These are phyloP conservation scores for Phalaenopsis equestris DNA, from an alignment of 106 monocot species.

Conservation along the genomic window DNA sequence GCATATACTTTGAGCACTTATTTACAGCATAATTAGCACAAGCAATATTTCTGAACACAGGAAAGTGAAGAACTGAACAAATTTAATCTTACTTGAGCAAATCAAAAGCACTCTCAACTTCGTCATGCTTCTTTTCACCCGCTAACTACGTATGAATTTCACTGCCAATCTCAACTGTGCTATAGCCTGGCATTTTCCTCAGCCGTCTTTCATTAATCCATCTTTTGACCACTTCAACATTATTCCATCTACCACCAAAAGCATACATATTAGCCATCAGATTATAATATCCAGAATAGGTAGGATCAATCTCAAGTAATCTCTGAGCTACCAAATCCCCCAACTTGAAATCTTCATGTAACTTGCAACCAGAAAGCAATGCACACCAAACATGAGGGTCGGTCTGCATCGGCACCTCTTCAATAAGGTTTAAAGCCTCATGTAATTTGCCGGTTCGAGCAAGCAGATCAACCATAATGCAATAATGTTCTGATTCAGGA, in stretches of 20 bases:
- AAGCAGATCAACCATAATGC: slow-evolving; percentile 56
- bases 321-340: slow-evolving; percentile 39
- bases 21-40: no score
- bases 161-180: slow-evolving; percentile 33
- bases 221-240: slow-evolving; percentile 20
- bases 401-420: slow-evolving; percentile 13
- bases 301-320: slow-evolving; percentile 29
- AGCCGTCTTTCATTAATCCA: slow-evolving; percentile 20
- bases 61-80: no score
- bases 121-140: slow-evolving; percentile 9
- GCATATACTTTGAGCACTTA: no score
- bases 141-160: slow-evolving; percentile 26
- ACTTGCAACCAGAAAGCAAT: slow-evolving; percentile 59
- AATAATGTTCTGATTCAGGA: slow-evolving; percentile 38
- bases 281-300: slow-evolving; percentile 43
- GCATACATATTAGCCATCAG: slow-evolving; percentile 42
- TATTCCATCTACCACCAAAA: slow-evolving; percentile 40
- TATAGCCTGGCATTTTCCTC: slow-evolving; percentile 33
- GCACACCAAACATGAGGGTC: slow-evolving; percentile 44
- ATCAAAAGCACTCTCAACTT: not conserved
- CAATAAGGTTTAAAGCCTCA: slow-evolving; percentile 40
- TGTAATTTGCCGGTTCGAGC: slow-evolving; percentile 37
- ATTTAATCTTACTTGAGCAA: not conserved
- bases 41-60: no score
- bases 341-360: slow-evolving; percentile 29